phyloP scores from a whole-genome alignment of 148 eudicot genomes.

The Fagopyrum tataricum region DNA sequence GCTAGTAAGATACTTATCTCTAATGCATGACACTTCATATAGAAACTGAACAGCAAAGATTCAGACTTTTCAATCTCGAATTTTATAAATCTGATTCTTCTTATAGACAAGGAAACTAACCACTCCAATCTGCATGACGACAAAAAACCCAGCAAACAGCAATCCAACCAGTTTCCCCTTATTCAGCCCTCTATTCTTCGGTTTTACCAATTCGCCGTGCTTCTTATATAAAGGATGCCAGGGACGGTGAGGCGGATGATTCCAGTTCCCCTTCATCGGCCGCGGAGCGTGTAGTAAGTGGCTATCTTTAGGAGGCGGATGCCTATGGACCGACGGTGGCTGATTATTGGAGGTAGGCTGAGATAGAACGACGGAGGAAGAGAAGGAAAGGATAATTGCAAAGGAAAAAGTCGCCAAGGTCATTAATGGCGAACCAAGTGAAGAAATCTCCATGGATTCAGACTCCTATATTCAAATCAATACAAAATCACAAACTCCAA shows the following conservation, averaged over 20 bases:
- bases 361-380: neutral
- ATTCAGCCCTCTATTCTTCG: conserved; percentile 19
- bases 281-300: neutral
- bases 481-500: neutral
- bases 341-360: conserved; percentile 7
- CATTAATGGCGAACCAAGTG: neutral
- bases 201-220: neutral
- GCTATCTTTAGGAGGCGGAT: neutral
- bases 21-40: neutral
- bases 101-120: conserved; percentile 49
- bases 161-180: conserved; percentile 60
- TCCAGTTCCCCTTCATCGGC: neutral
- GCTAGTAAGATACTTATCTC: neutral
- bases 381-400: neutral
- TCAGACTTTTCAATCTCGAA: conserved; percentile 16
- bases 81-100: conserved; percentile 44
- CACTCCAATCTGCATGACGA: conserved; percentile 58
- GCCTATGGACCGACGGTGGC: neutral
- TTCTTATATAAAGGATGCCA: neutral
- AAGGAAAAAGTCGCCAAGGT: neutral
- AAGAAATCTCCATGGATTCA: neutral
- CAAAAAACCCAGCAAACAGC: conserved; percentile 50
- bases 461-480: neutral
- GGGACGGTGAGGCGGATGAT: neutral
- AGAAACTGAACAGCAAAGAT: neutral